Conservation (phyloP, 352 stramenopile species). For the Globisporangium radiosum region DNA sequence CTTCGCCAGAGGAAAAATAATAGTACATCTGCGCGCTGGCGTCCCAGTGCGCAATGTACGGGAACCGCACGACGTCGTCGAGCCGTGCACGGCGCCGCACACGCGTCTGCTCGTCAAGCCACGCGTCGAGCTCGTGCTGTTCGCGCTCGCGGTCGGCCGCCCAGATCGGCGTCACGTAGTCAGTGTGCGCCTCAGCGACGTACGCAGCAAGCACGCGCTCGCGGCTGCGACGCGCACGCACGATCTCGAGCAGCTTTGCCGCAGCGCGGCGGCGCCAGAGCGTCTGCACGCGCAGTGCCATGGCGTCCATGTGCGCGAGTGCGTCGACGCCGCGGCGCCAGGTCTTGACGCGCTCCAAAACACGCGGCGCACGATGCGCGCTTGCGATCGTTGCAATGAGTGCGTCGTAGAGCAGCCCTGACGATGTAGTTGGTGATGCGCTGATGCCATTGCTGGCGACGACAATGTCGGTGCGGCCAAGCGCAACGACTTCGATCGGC, state of each 20-base stretch:
- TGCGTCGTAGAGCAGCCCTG: slow-evolving; percentile 8
- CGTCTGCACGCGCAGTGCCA: slow-evolving; percentile 34
- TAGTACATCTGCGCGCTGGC: slow-evolving; percentile 30
- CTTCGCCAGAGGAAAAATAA: neutral
- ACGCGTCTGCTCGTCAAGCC: slow-evolving; percentile 25
- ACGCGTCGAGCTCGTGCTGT: slow-evolving; percentile 39
- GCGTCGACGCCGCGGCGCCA: slow-evolving; percentile 22
- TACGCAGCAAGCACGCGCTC: slow-evolving; percentile 30
- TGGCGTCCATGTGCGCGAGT: slow-evolving; percentile 30
- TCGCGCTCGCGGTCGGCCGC: slow-evolving; percentile 52
- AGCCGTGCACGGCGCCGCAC: slow-evolving; percentile 29
- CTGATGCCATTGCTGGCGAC: too few relatives aligned
- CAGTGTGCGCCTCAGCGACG: slow-evolving; percentile 38
- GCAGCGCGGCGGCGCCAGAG: slow-evolving; percentile 46
- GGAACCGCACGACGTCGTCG: slow-evolving; percentile 35
- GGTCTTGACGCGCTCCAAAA: slow-evolving; percentile 18
- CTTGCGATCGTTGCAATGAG: slow-evolving; percentile 12
- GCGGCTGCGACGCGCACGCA: slow-evolving; percentile 17
- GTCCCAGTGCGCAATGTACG: slow-evolving; percentile 58
- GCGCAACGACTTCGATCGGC: slow-evolving; percentile 30
- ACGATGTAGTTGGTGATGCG: neutral
- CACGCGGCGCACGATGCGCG: slow-evolving; percentile 1
- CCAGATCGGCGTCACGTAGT: slow-evolving; percentile 65
- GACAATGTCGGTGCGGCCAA: neutral
- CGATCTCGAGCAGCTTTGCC: slow-evolving; percentile 27